Evolutionary conservation across 495 filamentous ascomycete genomes (phyloP), one percentile per base, ranked within the genome.

Genomic region (Terfezia boudieri): DNA sequence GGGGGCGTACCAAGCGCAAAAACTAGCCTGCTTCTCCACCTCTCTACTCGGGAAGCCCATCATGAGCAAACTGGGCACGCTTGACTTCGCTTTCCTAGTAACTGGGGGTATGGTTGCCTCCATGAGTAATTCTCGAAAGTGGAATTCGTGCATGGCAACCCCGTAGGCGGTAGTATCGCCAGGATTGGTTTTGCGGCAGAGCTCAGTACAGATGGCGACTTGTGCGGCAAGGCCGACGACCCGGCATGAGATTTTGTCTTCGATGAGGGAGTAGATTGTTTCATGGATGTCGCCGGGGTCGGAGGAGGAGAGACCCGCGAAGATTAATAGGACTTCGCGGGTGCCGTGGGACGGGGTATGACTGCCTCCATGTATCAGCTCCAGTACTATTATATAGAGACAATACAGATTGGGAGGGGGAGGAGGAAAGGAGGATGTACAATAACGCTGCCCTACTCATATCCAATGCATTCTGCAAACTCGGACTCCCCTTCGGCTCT

Each of bases 41-140:
- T 82, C 82, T 14, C 90, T 78, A 49, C 82, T 88, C n/a, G 90
- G 90, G 61, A 99, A 99, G 4, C 90, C 92, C 92, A 96, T 96
- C 83, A 87, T 92, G 12, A 99, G 74, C 36, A 96, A 72, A 26
- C 83, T 83, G 38, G 82, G 81, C 49, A 78, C 74, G 56, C 73
- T 76, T 60, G 80, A 76, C 62, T 80, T 79, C 37, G 76, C 68
- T 0, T 79, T 74, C 50, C 82, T 77, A 5, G 84, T 81, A 17
- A 83, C 80, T 2, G 90, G 92, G 2, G 90, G 90, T 9, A 84
- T 94, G 8, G 89, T 96, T 38, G 82, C 76, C 37, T 80, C 78
- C 68, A 96, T 78, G 56, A 96, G 71, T n/a, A 95, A 71, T 56
- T 94, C 87, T 12, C 79, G 76, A 65, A 90, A 92, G 68, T 93